Base-by-base conservation (phyloP, 2,329 filamentous ascomycete species). In the Xylariaceae sp. region DNA sequence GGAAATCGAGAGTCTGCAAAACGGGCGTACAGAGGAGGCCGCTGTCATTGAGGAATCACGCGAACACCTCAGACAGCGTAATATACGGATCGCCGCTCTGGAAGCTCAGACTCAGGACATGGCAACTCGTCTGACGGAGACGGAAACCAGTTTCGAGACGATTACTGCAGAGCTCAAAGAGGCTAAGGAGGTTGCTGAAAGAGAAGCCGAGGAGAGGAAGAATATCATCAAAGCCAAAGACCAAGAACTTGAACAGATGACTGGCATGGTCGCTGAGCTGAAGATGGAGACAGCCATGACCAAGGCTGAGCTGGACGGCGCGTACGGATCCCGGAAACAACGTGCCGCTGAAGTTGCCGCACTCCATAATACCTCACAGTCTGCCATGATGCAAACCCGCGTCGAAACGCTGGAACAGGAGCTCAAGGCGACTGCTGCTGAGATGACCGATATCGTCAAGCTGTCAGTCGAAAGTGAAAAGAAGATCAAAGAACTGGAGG, bases 401-500 rank as follows among this genome's bases (percentile, higher is more conserved):
- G 73, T 84, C 18, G 76, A 78, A 51, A 75, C 74, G 62, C 75
- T 86, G 58, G 83, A 88, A 70, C 91, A 88, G 69, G 86, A 91
- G 67, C 77, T 95, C 17, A 82, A 85, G 60, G 74, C 79, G n/a
- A 72, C 71, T 8, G 68, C 67, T 47, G 62, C 70, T 52, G 71
- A 73, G 61, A 62, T 73, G 48, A 69, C 69, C 11, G 66, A 69
- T 35, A 67, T 73, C 1, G 70, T 72, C 54, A 69, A 70, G 59
- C 71, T 72, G 57, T 71, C 71, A 13, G 62, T 73, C 15, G 71
- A 71, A 56, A 71, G 68, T 57, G 71, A 73, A 62, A 69, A 70
- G 62, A 71, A 70, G 64, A 73, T 73, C 51, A 66, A 66, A 23
- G 68, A 71, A 45, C 63, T 73, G 15, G 71, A 73, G 57, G 54